Percentiles rank a stretch among this genome's conserved stretches.
Conservation (phyloP, 306 rosid genomes). For the Potentilla sterilis region DNA sequence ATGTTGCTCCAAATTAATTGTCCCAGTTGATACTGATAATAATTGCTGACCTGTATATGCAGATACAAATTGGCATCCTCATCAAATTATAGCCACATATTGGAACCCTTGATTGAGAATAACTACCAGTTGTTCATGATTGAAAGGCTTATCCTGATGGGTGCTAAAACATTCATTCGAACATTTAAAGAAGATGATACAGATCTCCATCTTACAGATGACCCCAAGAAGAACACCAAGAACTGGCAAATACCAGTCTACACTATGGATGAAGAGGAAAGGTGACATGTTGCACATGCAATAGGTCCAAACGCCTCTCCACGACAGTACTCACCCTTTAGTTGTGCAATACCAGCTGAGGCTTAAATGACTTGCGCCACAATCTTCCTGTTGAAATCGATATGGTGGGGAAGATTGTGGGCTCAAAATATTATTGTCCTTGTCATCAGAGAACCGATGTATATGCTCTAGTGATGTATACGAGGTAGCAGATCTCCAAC, state of each 20-base stretch:
- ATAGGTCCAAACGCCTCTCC: not conserved
- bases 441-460: not conserved
- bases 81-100: conserved; percentile 64
- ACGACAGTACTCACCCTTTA: not conserved
- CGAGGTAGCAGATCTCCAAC: not conserved
- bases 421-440: not conserved
- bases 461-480: not conserved
- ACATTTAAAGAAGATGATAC: conserved; percentile 79
- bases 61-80: conserved; percentile 82
- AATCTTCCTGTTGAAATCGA: not conserved
- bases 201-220: conserved; percentile 79
- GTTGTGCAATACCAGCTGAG: conserved; percentile 1
- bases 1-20: not conserved
- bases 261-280: conserved; percentile 51
- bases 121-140: conserved; percentile 88
- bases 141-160: conserved; percentile 77
- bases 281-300: conserved; percentile 29
- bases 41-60: conserved; percentile 40
- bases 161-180: conserved; percentile 74
- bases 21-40: conserved; percentile 14
- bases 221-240: conserved; percentile 90
- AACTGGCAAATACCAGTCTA: conserved; percentile 82
- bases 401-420: not conserved
- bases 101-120: conserved; percentile 65
- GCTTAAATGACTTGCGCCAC: not conserved